Percentiles rank a stretch among this genome's conserved stretches.
These are phyloP conservation scores for Apiotrichum brassicae DNA, from an alignment of 1,284 basidiomycete genomes.

Conservation along the genomic window DNA sequence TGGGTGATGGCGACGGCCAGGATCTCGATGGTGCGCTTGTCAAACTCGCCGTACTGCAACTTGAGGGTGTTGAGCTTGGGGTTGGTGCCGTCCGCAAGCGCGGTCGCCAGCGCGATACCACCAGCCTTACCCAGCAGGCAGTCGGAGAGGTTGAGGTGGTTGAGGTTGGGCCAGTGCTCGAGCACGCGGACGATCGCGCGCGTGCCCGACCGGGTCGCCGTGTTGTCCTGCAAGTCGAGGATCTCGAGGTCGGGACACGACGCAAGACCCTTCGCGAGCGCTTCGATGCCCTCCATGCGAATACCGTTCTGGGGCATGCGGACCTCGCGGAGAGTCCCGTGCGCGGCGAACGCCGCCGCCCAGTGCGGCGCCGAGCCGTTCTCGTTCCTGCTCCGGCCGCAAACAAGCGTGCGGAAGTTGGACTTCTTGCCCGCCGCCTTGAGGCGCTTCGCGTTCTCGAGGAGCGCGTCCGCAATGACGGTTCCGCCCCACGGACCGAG, in stretches of 20 bases:
- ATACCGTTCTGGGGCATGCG: conserved; percentile 97
- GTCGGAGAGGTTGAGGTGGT: conserved; percentile 82
- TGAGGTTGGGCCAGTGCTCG: conserved; percentile 63
- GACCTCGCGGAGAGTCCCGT: conserved; percentile 70
- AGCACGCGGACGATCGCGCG: conserved; percentile 69
- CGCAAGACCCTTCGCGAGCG: conserved; percentile 68
- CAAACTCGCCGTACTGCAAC: conserved; percentile 86
- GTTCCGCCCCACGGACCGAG: conserved; percentile 86
- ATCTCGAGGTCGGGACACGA: conserved; percentile 63
- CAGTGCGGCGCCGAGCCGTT: conserved; percentile 77
- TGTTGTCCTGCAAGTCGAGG: conserved; percentile 95
- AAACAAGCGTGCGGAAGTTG: conserved; percentile 74
- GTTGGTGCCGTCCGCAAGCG: conserved; percentile 59
- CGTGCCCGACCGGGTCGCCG: conserved; percentile 69
- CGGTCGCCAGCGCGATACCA: conserved; percentile 59
- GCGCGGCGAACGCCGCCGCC: conserved; percentile 82
- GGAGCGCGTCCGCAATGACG: conserved; percentile 77
- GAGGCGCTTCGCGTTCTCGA: conserved; percentile 66
- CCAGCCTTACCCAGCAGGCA: conserved; percentile 69
- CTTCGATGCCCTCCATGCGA: conserved; percentile 83
- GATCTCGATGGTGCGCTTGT: conserved; percentile 60
- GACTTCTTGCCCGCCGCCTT: conserved; percentile 60
- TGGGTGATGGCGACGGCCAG: conserved; percentile 62
- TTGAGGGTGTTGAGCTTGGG: conserved; percentile 66
- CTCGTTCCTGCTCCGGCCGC: conserved; percentile 91